Percentiles rank a stretch among this genome's conserved stretches.
Evolutionary conservation across 164 flowering plant species (phyloP).

Genomic region (Piper longum): DNA sequence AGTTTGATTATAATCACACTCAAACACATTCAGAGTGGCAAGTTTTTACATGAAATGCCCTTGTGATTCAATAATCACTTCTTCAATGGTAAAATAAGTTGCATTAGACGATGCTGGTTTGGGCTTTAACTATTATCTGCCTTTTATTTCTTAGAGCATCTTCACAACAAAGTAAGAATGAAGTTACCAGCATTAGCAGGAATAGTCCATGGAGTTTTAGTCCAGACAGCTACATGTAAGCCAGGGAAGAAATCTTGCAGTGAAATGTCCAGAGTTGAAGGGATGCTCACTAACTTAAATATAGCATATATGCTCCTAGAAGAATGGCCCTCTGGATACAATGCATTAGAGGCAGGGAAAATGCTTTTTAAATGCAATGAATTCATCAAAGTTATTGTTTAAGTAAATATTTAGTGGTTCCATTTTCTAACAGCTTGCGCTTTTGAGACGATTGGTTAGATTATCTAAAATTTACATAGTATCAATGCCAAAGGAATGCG

Average conservation of each 20-base stretch:
- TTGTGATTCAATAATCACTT: too few species aligned
- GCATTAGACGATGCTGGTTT: too few species aligned
- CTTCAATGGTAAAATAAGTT: too few species aligned
- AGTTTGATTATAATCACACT: not conserved
- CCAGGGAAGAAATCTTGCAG: slow-evolving; percentile 65
- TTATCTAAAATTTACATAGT: too few species aligned
- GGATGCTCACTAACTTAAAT: slow-evolving; percentile 49
- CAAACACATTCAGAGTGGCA: too few species aligned
- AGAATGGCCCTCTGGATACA: slow-evolving; percentile 94
- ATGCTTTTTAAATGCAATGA: not conserved
- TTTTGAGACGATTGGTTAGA: too few species aligned
- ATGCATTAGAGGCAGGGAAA: slow-evolving; percentile 18
- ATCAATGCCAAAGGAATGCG: too few species aligned
- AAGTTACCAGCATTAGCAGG: slow-evolving; percentile 92
- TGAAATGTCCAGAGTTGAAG: slow-evolving; percentile 33
- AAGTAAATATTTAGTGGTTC: too few species aligned
- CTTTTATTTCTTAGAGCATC: too few species aligned
- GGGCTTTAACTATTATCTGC: too few species aligned
- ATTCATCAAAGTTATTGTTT: not conserved
- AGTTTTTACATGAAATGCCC: too few species aligned
- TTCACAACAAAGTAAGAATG: not conserved
- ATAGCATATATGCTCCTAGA: slow-evolving; percentile 84
- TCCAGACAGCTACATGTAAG: slow-evolving; percentile 83
- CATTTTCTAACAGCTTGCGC: too few species aligned
- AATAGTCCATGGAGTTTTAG: slow-evolving; percentile 98